Conservation (phyloP, 768 basidiomycete species). For the Tulasnella sp. region DNA sequence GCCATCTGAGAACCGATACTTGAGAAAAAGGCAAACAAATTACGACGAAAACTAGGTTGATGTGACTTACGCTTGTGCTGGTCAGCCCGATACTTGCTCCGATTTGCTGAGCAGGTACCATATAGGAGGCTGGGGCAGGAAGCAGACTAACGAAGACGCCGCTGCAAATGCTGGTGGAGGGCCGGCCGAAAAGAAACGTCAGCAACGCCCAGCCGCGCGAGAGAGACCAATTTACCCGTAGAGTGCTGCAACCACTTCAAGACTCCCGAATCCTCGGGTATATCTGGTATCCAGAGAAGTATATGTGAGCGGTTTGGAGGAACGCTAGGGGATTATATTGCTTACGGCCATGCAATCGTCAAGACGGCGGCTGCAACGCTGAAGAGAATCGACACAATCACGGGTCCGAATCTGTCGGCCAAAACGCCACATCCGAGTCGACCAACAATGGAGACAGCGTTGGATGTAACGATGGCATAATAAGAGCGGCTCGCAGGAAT, state of each 20-base stretch:
- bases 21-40: not conserved
- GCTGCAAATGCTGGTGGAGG: conserved; percentile 37
- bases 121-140: conserved; percentile 9
- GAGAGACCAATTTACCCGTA: conserved; percentile 44
- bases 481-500: conserved; percentile 9
- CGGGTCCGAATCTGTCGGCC: conserved; percentile 33
- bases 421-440: conserved; percentile 22
- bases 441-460: conserved; percentile 22
- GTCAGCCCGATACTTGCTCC: conserved; percentile 13
- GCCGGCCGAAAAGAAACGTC: not conserved
- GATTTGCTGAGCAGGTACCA: conserved; percentile 7
- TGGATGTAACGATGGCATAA: conserved; percentile 21
- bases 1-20: conserved; percentile 10
- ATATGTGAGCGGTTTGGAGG: not conserved
- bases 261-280: conserved; percentile 25
- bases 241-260: conserved; percentile 43
- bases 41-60: not conserved
- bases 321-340: conserved; percentile 14
- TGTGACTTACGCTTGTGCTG: conserved; percentile 1
- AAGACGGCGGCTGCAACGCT: conserved; percentile 44
- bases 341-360: conserved; percentile 65
- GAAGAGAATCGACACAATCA: conserved; percentile 59
- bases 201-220: not conserved
- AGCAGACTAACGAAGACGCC: conserved; percentile 36
- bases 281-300: not conserved